Evolutionary conservation across 225 moss, liverwort and hornwort species (phyloP).

Genomic region (Polytrichum commune): DNA sequence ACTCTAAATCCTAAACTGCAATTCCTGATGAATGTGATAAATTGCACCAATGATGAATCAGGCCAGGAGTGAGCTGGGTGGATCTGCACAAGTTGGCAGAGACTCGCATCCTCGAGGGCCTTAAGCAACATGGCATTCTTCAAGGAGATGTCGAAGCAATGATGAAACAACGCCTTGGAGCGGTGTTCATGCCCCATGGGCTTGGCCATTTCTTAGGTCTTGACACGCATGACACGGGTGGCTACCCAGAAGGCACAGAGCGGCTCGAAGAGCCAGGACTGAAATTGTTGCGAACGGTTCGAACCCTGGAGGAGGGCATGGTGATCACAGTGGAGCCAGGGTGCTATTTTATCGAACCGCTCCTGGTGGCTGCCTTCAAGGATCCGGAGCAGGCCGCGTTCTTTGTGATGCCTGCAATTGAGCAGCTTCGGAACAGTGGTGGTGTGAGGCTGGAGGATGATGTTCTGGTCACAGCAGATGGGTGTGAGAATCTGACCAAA

Average conservation of each 20-base stretch:
- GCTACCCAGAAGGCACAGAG: slow-evolving; percentile 70
- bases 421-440: slow-evolving; percentile 49
- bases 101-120: slow-evolving; percentile 50
- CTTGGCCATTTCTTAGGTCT: slow-evolving; percentile 95
- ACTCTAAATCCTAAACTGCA: no score
- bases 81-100: slow-evolving; percentile 89
- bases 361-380: slow-evolving; percentile 64
- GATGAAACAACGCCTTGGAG: slow-evolving; percentile 72
- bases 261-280: slow-evolving; percentile 59
- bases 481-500: slow-evolving; percentile 83
- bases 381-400: slow-evolving; percentile 51
- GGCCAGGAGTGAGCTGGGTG: slow-evolving; percentile 89
- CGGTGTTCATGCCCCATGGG: slow-evolving; percentile 97
- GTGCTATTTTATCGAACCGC: slow-evolving; percentile 81
- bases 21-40: no score
- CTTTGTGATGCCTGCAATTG: slow-evolving; percentile 52
- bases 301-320: slow-evolving; percentile 74
- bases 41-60: slow-evolving; percentile 6
- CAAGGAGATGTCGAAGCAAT: slow-evolving; percentile 72
- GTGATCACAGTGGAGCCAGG: slow-evolving; percentile 93
- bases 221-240: slow-evolving; percentile 81
- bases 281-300: slow-evolving; percentile 66
- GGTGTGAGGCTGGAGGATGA: slow-evolving; percentile 96
- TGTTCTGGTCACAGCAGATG: slow-evolving; percentile 73
- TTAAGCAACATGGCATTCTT: slow-evolving; percentile 60